A percentile compares a stretch with the other conserved stretches of the same genome.
Evolutionary conservation across 2,329 filamentous ascomycete genomes (phyloP).

Genomic region (Proliferodiscus dingleyae): DNA sequence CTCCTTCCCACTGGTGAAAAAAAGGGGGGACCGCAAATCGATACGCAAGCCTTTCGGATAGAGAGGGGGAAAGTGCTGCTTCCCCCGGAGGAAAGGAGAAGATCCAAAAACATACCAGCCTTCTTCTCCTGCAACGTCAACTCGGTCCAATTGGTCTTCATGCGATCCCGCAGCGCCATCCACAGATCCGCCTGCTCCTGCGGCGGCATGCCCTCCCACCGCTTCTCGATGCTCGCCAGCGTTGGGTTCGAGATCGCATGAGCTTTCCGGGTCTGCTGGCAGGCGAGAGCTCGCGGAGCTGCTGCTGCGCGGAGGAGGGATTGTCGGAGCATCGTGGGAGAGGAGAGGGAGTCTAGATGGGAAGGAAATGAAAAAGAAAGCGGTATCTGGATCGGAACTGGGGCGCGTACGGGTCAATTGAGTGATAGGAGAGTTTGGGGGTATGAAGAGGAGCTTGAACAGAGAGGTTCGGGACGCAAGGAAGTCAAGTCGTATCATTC

Average conservation of each 20-base stretch:
- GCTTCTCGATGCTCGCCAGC: slow-evolving; percentile 96
- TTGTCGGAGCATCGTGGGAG: slow-evolving; percentile 17
- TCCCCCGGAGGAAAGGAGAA: slow-evolving; percentile 1
- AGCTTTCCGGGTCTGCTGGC: too few relatives aligned
- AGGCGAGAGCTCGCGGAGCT: slow-evolving; percentile 37
- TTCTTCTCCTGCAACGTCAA: slow-evolving; percentile 98
- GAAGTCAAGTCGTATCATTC: background rate
- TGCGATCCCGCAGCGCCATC: slow-evolving; percentile 97
- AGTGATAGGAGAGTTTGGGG: background rate
- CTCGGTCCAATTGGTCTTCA: slow-evolving; percentile 97
- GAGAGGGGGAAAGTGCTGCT: background rate
- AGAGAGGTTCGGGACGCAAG: background rate
- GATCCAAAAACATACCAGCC: slow-evolving; percentile 65
- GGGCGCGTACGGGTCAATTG: background rate
- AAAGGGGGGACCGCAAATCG: too few relatives aligned
- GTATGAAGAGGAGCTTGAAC: background rate
- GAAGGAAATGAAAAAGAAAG: background rate
- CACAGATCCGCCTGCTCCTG: slow-evolving; percentile 99
- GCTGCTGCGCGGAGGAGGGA: slow-evolving; percentile 10
- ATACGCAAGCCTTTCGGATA: too few relatives aligned
- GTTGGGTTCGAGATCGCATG: slow-evolving; percentile 98
- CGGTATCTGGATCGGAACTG: background rate
- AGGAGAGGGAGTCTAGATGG: slow-evolving; percentile 1
- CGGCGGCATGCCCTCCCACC: slow-evolving; percentile 96
- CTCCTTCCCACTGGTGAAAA: too few relatives aligned